These are phyloP conservation scores for Coniochaeta sp. DNA, from an alignment of 2,329 filamentous ascomycete species.

Conservation along the genomic window DNA sequence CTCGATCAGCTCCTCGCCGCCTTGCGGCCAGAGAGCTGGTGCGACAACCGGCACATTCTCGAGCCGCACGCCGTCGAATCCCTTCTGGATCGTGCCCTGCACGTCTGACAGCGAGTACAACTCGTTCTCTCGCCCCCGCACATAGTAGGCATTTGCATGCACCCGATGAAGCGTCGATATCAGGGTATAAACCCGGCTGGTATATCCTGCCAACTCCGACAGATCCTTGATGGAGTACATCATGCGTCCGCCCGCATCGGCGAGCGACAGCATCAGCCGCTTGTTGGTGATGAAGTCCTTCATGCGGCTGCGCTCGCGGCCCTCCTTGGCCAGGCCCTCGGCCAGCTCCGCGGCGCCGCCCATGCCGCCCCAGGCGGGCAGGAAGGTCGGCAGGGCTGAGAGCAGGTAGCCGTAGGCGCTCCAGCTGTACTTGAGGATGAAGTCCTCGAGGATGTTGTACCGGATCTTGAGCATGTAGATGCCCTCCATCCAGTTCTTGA, in stretches of 20 bases:
- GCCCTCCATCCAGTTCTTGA: constrained; percentile 95
- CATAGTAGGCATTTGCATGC: constrained; percentile 81
- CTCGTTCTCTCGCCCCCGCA: constrained; percentile 63
- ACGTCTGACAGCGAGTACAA: constrained; percentile 85
- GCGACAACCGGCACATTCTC: constrained; percentile 92
- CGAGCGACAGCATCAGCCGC: constrained; percentile 91
- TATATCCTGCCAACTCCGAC: constrained; percentile 91
- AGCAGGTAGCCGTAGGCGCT: constrained; percentile 94
- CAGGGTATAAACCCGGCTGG: constrained; percentile 88
- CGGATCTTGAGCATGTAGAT: constrained; percentile 97
- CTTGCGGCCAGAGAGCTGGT: constrained; percentile 78
- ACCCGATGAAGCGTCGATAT: constrained; percentile 92
- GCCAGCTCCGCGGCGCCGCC: constrained; percentile 65
- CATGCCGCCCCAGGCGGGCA: constrained; percentile 87
- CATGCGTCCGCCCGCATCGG: constrained; percentile 93
- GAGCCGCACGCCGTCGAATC: constrained; percentile 88
- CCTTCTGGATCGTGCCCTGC: constrained; percentile 88
- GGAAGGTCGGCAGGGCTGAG: constrained; percentile 86
- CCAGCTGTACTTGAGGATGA: constrained; percentile 97
- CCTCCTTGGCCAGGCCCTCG: constrained; percentile 39
- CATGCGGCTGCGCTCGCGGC: constrained; percentile 79
- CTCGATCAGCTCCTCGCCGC: constrained; percentile 86
- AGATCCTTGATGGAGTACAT: constrained; percentile 99
- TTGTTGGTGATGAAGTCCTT: constrained; percentile 99
- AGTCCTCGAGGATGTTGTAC: constrained; percentile 98